A percentile compares a stretch with the other conserved stretches of the same genome.
Evolutionary conservation across 2,329 filamentous ascomycete species (phyloP).

Genomic region (Cyphellophora europaea): DNA sequence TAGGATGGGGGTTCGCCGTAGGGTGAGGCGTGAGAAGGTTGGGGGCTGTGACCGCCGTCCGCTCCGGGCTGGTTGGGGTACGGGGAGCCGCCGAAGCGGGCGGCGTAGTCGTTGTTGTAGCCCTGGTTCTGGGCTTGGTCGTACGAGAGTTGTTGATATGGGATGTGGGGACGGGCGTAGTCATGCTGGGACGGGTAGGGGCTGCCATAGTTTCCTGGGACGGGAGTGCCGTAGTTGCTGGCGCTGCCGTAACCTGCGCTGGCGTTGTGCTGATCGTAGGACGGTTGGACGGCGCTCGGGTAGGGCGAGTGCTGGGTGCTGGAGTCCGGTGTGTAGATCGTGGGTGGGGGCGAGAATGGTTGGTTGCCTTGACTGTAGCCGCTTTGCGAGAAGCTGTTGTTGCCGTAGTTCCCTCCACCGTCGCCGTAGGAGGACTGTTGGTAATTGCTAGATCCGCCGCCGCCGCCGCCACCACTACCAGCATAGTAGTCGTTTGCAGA

Average conservation of each 20-base stretch:
- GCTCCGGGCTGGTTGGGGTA: too few species aligned
- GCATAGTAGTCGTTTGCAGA: background rate
- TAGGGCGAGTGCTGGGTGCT: background rate
- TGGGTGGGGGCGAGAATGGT: background rate
- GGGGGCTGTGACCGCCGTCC: too few species aligned
- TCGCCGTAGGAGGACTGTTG: slow-evolving; percentile 8
- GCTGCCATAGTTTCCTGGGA: too few species aligned
- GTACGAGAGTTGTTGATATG: too few species aligned
- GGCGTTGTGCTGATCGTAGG: background rate
- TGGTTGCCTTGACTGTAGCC: too few species aligned
- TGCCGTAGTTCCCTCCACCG: background rate
- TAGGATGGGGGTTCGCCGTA: too few species aligned
- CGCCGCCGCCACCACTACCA: background rate
- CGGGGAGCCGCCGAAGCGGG: slow-evolving; percentile 6
- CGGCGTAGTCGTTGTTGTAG: slow-evolving; percentile 7
- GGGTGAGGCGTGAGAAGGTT: too few species aligned
- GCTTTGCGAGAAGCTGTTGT: too few species aligned
- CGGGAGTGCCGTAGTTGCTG: too few species aligned
- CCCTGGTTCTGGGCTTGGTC: slow-evolving; percentile 7
- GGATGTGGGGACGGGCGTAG: too few species aligned
- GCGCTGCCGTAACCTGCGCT: too few species aligned
- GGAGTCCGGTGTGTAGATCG: background rate
- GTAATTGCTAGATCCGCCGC: background rate
- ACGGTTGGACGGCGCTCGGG: background rate
- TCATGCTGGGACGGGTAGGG: too few species aligned